Base-by-base conservation (phyloP, 495 filamentous ascomycete species). In the Aspergillus saccharolyticus region DNA sequence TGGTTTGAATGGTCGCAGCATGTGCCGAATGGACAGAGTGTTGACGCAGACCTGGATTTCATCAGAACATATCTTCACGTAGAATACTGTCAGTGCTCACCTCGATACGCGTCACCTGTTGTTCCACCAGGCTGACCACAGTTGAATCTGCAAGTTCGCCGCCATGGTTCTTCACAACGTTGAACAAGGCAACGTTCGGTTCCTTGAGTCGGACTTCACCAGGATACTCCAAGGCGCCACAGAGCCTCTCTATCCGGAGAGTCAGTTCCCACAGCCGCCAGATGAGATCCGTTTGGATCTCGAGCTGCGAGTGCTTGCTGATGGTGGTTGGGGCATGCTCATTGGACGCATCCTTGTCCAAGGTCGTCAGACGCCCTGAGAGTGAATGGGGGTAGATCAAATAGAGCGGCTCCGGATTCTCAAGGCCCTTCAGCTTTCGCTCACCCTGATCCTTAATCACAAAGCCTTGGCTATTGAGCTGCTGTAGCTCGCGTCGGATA, bases 361-460 rank as follows among this genome's bases (percentile, higher is more conserved):
- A 79, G 49, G 73, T 82, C 55, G 66, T 84, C 72, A 84, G 84
- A 70, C 94, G 85, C 45, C 91, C 91, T n/a, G 88, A 84, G 16
- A 99, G 82, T 12, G 86, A 78, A 63, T 93, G 89, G 1, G 94
- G 92, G 68, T 95, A 97, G 67, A 97, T 89, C 42, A 96, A 83
- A 68, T 93, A 96, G 52, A 99, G 85, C 53, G 89, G 85, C 69
- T 99, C 94, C 4, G 95, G 94, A 69, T 99, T 99, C 67, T 99
- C 94, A 8, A 99, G 83, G 2, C 94, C 94, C 69, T 99, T 99
- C 33, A 99, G 76, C 64, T 94, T 96, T 44, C 85, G 84, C 65
- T 96, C 89, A 19, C 94, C 94, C 64, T 97, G 89, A 61, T 95
- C 90, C 70, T 96, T 96, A 65, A 97, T 90, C 67, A 96, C 89